Conservation (phyloP, 83 land plant genomes). For the Picea engelmannii region DNA sequence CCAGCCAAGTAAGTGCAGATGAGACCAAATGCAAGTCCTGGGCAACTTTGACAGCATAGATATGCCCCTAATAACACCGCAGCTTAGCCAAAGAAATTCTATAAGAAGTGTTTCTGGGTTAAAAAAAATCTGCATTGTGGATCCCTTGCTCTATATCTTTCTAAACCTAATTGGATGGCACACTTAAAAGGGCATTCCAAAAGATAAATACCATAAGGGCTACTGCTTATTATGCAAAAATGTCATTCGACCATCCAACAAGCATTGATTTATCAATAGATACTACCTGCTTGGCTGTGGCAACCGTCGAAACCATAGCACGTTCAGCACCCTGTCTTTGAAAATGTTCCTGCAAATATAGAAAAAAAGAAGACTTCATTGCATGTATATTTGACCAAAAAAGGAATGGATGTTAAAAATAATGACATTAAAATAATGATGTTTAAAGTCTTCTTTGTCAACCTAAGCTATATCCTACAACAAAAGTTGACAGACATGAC, state of each 20-base stretch:
- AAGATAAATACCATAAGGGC: background rate
- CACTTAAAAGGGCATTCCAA: background rate
- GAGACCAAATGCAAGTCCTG: no score
- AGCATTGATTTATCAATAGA: background rate
- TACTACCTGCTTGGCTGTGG: conserved; percentile 86
- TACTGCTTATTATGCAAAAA: background rate
- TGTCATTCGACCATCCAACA: conserved; percentile 16
- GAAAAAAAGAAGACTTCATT: background rate
- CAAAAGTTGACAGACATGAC: background rate
- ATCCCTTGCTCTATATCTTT: background rate
- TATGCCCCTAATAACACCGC: background rate
- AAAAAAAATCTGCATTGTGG: no score
- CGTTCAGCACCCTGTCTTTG: conserved; percentile 78
- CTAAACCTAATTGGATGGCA: background rate
- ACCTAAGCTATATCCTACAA: background rate
- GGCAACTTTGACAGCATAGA: background rate
- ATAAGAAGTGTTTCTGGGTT: background rate
- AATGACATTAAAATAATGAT: background rate
- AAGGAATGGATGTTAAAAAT: background rate
- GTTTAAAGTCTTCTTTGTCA: background rate
- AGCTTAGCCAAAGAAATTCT: background rate
- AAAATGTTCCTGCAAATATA: conserved; percentile 77
- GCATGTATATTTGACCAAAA: background rate
- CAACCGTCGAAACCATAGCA: conserved; percentile 68
- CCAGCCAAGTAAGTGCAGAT: no score